Evolutionary conservation across 1,139 yeast species (phyloP), one percentile per base, ranked within the genome.

Genomic region (Candida smagusa): DNA sequence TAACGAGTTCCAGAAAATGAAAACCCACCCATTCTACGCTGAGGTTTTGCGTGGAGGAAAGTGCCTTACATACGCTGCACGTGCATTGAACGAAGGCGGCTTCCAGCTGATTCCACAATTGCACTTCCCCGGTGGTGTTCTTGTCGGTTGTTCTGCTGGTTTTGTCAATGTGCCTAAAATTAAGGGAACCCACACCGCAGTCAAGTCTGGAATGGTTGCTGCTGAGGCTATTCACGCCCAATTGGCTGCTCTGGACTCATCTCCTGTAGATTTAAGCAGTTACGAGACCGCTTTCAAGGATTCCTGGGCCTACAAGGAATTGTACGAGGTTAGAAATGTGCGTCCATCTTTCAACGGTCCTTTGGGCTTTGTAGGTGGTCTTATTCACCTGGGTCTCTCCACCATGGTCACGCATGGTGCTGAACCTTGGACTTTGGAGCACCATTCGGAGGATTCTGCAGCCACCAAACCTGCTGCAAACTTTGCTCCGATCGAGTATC

Each of bases 161-260:
- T 90, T 92, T 59, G 77, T 92, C 74, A 92, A 92, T 58, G 97
- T 92, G 32, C 97, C 98, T 32, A 92, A 92, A 59, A 85, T 92
- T 54, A 92, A 92, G 65, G 98, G 98, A n/a, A 84, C 97, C 0
- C 98, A 92, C 58, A 90, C 97, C 0, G 97, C 98, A 2, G 85
- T 92, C 78, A 92, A 90, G 60, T 75, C 94, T 8, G 98, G 97
- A 27, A 83, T 92, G 73, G 65, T 92, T 23, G 98, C 97, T 2
- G 98, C 97, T 2, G 97, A 92, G 53, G 59, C 77, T 21, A 84
- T 89, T 29, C 88, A 71, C 52, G 74, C 76, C n/a, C 70, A 63
- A 31, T 64, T 88, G 28, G 68, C 63, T n/a, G 63, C 63, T 6
- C 71, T 69, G 22, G 69, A 62, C 33, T 63, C 61, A 9, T 55